Conservation (phyloP, 179 eudicot genomes). For the Heliamphora pulchella region DNA sequence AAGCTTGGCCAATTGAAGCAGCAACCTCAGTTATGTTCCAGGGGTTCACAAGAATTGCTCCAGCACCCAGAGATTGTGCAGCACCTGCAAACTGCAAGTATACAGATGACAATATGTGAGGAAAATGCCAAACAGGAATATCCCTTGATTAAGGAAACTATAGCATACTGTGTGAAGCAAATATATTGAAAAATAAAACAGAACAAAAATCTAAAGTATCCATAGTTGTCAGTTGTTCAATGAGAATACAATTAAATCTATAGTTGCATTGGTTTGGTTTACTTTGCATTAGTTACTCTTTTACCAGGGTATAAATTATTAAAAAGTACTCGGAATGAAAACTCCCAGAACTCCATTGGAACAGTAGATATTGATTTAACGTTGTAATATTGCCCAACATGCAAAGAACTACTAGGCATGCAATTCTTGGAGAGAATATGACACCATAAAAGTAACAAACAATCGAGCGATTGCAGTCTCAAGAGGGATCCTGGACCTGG, state of each 20-base stretch:
- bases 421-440: neutral
- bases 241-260: neutral
- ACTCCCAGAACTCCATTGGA: neutral
- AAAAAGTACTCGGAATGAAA: neutral
- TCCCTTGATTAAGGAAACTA: neutral
- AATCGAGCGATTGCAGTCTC: no score
- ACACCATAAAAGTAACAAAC: neutral
- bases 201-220: neutral
- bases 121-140: neutral
- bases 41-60: conserved; percentile 92
- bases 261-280: neutral
- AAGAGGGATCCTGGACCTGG: no score
- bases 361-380: neutral
- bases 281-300: no score
- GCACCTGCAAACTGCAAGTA: conserved; percentile 91
- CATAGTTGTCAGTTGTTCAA: neutral
- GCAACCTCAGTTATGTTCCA: conserved; percentile 98
- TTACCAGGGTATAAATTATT: no score
- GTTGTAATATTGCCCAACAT: neutral
- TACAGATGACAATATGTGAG: neutral
- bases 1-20: conserved; percentile 72
- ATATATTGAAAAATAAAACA: neutral
- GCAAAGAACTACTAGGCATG: no score
- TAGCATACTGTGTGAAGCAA: neutral
- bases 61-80: conserved; percentile 99